A percentile compares a stretch with the other conserved stretches of the same genome.
phyloP scores from a whole-genome alignment of 208 protist genomes.

The Trypanosomatidae sp. region DNA sequence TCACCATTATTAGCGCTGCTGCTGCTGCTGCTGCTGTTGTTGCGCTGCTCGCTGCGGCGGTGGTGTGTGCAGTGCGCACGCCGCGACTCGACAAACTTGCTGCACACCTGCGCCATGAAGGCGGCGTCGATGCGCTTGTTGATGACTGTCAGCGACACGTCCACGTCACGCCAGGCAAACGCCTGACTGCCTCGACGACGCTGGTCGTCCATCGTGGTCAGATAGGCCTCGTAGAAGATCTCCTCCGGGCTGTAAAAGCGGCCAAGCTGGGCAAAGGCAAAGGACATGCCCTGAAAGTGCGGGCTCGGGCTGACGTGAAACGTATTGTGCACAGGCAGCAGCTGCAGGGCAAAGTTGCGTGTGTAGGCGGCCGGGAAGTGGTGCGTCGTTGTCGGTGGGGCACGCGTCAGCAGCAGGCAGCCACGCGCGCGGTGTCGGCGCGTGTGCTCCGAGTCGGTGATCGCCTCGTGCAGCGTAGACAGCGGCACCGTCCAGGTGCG shows the following conservation, averaged over 20 bases:
- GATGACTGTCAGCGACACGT: conserved; percentile 79
- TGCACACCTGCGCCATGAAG: conserved; percentile 67
- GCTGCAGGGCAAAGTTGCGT: conserved; percentile 30
- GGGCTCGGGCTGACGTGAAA: conserved; percentile 78
- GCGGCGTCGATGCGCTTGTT: conserved; percentile 71
- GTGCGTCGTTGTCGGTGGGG: conserved; percentile 2
- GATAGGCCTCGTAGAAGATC: conserved; percentile 86
- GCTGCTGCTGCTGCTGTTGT: too few species aligned
- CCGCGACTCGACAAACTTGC: conserved; percentile 70
- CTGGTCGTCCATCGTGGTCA: conserved; percentile 79
- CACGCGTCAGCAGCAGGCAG: conserved; percentile 24
- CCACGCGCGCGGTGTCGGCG: conserved; percentile 45
- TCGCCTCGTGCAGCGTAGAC: conserved; percentile 30
- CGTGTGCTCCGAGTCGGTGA: conserved; percentile 26
- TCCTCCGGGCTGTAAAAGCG: conserved; percentile 82
- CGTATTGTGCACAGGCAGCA: conserved; percentile 68
- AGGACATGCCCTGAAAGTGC: conserved; percentile 77
- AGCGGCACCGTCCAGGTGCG: conserved; percentile 60
- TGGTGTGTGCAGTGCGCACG: conserved; percentile 7
- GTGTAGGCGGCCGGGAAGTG: conserved; percentile 28
- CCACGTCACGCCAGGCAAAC: conserved; percentile 80
- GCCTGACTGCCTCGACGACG: conserved; percentile 72
- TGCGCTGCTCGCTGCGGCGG: not conserved
- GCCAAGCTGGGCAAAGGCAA: conserved; percentile 69
- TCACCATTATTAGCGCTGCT: not conserved